Conservation (phyloP, 331 rosid species). For the Quercus tomentella region DNA sequence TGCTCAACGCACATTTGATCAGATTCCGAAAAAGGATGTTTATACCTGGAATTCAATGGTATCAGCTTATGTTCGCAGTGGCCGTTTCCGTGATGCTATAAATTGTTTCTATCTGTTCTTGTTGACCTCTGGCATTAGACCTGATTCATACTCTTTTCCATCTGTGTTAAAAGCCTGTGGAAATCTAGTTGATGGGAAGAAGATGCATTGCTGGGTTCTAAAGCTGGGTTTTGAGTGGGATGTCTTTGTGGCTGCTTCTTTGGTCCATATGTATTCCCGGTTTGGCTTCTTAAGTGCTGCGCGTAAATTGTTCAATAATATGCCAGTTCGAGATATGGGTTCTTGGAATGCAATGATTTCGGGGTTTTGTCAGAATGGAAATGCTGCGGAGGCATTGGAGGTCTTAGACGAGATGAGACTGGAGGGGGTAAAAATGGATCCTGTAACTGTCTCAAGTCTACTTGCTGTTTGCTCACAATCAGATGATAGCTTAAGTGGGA, state of each 20-base stretch:
- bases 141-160: constrained; percentile 47
- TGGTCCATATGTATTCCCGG: constrained; percentile 51
- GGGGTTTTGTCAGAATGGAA: constrained; percentile 42
- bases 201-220: constrained; percentile 42
- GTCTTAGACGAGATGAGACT: constrained; percentile 39
- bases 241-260: constrained; percentile 45
- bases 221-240: constrained; percentile 48
- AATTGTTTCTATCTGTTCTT: constrained; percentile 30
- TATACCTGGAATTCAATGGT: constrained; percentile 55
- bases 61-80: constrained; percentile 40
- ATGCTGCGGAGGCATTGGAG: constrained; percentile 37
- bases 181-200: constrained; percentile 33
- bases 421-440: constrained; percentile 38
- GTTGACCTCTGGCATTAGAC: constrained; percentile 25
- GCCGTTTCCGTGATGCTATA: constrained; percentile 31
- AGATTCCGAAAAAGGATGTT: constrained; percentile 36
- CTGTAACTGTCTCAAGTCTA: constrained; percentile 36
- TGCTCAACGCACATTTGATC: constrained; percentile 29
- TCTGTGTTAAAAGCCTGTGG: constrained; percentile 46
- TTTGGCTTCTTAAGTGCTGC: constrained; percentile 31
- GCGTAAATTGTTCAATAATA: constrained; percentile 26
- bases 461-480: constrained; percentile 44
- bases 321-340: constrained; percentile 43
- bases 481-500: constrained; percentile 26
- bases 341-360: constrained; percentile 56